Evolutionary conservation across 208 protist genomes (phyloP).

Genomic region (Sergeia podlipaevii): DNA sequence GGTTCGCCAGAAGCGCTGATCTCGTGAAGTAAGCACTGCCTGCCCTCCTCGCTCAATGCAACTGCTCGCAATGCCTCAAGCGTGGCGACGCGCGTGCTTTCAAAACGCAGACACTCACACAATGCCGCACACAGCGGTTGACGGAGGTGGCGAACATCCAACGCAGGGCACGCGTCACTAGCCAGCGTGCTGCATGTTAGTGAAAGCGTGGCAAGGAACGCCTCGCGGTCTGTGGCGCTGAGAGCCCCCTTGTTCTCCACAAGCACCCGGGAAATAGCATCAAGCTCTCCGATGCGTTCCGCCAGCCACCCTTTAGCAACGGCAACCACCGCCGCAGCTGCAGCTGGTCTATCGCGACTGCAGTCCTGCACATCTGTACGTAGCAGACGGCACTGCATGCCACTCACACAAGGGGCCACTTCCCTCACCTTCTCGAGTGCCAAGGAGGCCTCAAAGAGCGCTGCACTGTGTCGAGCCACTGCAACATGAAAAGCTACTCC

Average conservation of each 20-base stretch:
- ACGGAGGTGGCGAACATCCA: slow-evolving; percentile 4
- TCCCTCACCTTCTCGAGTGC: slow-evolving; percentile 18
- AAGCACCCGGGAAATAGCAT: slow-evolving; percentile 5
- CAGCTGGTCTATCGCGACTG: too few relatives aligned
- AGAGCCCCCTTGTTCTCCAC: slow-evolving; percentile 12
- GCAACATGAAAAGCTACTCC: too few relatives aligned
- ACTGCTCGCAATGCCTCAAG: slow-evolving; percentile 28
- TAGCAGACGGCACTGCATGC: slow-evolving; percentile 63
- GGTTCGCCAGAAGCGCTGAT: slow-evolving; percentile 43
- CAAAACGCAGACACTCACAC: slow-evolving; percentile 28
- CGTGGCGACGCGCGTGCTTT: slow-evolving; percentile 20
- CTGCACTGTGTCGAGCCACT: slow-evolving; percentile 14
- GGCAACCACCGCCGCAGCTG: slow-evolving; percentile 10
- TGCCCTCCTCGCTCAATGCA: slow-evolving; percentile 36
- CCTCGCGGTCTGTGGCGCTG: slow-evolving; percentile 17
- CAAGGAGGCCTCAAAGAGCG: slow-evolving; percentile 39
- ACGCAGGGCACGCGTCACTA: neutral
- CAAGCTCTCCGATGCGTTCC: slow-evolving; percentile 9
- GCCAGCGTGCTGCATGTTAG: slow-evolving; percentile 15
- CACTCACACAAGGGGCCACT: slow-evolving; percentile 46
- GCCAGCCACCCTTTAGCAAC: slow-evolving; percentile 16
- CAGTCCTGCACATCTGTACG: slow-evolving; percentile 17
- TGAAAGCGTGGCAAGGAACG: slow-evolving; percentile 32
- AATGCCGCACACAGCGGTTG: slow-evolving; percentile 29
- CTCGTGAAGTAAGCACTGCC: slow-evolving; percentile 53